Evolutionary conservation across 495 filamentous ascomycete genomes (phyloP).

Genomic region (Penicillium tannophilum): DNA sequence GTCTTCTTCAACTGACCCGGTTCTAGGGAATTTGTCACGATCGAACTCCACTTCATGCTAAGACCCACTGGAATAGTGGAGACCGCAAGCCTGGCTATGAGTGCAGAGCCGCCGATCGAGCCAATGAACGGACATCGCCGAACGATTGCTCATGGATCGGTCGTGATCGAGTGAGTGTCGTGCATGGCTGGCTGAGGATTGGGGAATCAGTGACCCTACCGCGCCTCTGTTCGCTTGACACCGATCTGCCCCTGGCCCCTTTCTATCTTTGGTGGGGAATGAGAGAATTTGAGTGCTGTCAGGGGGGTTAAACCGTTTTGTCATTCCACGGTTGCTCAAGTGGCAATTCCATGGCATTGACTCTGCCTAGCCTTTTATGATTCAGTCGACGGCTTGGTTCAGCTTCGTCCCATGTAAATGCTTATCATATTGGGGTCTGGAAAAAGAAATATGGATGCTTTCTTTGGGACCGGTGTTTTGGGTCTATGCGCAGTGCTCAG

Average conservation of each 20-base stretch:
- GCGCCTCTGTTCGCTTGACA: constrained; percentile 28
- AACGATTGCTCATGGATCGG: constrained; percentile 26
- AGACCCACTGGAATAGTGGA: constrained; percentile 9
- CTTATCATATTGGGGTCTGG: neutral
- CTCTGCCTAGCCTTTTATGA: too few relatives aligned
- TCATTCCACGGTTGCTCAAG: neutral
- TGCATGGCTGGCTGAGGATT: constrained; percentile 38
- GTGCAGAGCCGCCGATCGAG: constrained; percentile 15
- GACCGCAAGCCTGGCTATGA: neutral
- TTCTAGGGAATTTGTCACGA: constrained; percentile 28
- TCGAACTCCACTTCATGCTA: constrained; percentile 19
- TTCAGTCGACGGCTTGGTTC: too few relatives aligned
- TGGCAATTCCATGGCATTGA: neutral
- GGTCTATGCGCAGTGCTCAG: constrained; percentile 16
- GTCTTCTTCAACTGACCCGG: constrained; percentile 2
- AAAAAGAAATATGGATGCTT: neutral
- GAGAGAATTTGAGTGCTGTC: neutral
- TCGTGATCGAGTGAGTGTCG: constrained; percentile 25
- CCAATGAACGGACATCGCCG: constrained; percentile 19
- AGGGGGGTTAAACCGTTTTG: neutral
- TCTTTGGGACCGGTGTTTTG: constrained; percentile 19
- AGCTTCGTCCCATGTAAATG: neutral
- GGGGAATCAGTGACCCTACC: constrained; percentile 24
- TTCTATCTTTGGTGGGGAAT: neutral
- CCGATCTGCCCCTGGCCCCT: constrained; percentile 28